Conservation (phyloP, 108 stramenopile species). For the Pseudonitzschia multistriata region DNA sequence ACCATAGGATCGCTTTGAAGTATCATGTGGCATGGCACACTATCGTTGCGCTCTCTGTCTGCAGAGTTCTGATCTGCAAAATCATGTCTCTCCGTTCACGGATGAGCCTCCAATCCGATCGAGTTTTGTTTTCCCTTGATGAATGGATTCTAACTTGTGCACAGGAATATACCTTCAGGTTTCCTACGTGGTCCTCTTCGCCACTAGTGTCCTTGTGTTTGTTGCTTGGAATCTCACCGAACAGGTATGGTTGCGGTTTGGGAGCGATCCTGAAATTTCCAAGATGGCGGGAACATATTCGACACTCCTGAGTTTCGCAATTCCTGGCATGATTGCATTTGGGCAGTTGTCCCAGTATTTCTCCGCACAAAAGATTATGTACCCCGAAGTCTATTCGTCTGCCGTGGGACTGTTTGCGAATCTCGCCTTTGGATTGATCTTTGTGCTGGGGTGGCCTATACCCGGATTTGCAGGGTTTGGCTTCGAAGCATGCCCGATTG, state of each 20-base stretch:
- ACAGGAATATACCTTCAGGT: constrained; percentile 57
- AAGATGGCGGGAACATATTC: constrained; percentile 77
- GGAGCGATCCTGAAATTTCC: constrained; percentile 46
- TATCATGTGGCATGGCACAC: too few species aligned
- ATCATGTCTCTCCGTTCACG: too few species aligned
- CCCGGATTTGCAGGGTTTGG: constrained; percentile 61
- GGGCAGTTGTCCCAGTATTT: constrained; percentile 76
- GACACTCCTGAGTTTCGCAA: constrained; percentile 47
- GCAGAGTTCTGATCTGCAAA: too few species aligned
- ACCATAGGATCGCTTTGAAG: too few species aligned
- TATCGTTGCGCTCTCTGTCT: too few species aligned
- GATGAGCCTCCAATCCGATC: too few species aligned
- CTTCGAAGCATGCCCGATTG: constrained; percentile 76
- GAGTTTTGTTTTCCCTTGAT: too few species aligned
- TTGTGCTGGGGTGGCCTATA: constrained; percentile 79
- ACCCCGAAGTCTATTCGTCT: constrained; percentile 62
- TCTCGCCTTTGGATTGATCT: constrained; percentile 59
- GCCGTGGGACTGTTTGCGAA: constrained; percentile 61
- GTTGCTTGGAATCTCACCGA: constrained; percentile 63
- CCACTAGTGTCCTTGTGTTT: constrained; percentile 49
- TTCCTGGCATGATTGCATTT: constrained; percentile 65
- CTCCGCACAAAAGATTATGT: constrained; percentile 74
- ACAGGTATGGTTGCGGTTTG: constrained; percentile 52
- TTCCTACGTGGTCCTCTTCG: constrained; percentile 45
- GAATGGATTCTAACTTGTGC: not conserved